Conservation (phyloP, 768 basidiomycete species). For the Chiua virens region DNA sequence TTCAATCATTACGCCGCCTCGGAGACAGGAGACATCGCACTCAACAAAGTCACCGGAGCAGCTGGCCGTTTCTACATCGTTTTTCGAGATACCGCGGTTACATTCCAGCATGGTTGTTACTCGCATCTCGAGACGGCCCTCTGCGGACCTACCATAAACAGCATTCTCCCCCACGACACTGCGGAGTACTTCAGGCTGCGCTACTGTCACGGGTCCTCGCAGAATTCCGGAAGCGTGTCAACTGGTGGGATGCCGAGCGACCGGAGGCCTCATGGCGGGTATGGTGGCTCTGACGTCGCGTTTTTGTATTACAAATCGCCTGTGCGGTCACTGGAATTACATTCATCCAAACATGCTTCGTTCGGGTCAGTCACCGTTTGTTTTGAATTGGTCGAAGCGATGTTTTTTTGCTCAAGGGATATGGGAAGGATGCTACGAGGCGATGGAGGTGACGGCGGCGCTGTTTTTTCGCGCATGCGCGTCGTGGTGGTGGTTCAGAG, state of each 20-base stretch:
- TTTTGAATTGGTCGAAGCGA: neutral
- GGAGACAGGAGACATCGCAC: conserved; percentile 15
- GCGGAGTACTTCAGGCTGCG: neutral
- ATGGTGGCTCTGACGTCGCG: conserved; percentile 1
- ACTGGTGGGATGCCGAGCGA: neutral
- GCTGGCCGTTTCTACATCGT: conserved; percentile 14
- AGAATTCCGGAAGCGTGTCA: neutral
- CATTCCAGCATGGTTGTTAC: conserved; percentile 6
- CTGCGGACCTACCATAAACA: neutral
- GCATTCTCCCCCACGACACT: neutral
- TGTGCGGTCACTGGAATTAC: neutral
- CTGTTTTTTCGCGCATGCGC: conserved; percentile 1
- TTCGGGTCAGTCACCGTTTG: neutral
- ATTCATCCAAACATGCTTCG: neutral
- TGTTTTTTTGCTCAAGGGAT: neutral
- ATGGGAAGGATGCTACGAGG: neutral
- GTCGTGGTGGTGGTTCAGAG: conserved; percentile 10
- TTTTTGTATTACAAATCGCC: neutral
- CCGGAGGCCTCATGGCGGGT: neutral
- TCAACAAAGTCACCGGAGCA: conserved; percentile 22
- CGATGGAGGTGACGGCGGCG: neutral
- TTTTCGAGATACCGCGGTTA: conserved; percentile 4
- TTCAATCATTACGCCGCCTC: conserved; percentile 16
- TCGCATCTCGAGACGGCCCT: conserved; percentile 1
- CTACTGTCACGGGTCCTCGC: conserved; percentile 4